Percentiles rank a stretch among this genome's conserved stretches.
These are phyloP conservation scores for Fusarium pseudocircinatum DNA, from an alignment of 2,329 filamentous ascomycete species.

Conservation along the genomic window DNA sequence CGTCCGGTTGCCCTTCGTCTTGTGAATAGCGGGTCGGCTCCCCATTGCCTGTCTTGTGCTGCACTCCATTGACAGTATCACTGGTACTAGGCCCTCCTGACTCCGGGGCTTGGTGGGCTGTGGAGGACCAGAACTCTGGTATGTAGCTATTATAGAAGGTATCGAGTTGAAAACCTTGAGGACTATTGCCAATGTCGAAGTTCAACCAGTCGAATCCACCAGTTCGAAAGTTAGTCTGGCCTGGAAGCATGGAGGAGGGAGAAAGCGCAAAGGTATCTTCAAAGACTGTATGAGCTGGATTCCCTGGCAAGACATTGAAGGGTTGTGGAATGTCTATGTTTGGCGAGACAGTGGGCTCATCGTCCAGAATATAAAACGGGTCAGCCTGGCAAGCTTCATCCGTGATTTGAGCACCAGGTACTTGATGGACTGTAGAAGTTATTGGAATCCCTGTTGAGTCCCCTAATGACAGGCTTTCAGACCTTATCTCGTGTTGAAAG, in stretches of 20 bases:
- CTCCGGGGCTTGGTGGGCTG: not conserved
- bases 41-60: not conserved
- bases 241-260: not conserved
- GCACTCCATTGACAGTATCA: not conserved
- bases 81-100: rapidly evolving
- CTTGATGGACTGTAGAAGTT: not conserved
- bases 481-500: not conserved
- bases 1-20: rapidly evolving
- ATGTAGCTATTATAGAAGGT: not conserved
- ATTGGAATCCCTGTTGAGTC: not conserved
- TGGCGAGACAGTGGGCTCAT: not conserved
- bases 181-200: not conserved
- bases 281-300: not conserved
- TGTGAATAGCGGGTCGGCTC: not conserved
- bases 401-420: not conserved
- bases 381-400: not conserved
- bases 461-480: rapidly evolving
- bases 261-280: not conserved
- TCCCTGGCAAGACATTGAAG: not conserved
- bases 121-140: not conserved
- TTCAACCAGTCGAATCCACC: not conserved
- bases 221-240: not conserved
- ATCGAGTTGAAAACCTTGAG: not conserved
- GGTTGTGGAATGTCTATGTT: not conserved
- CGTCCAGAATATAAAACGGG: not conserved